These are phyloP conservation scores for Tricholoma terreum DNA, from an alignment of 768 basidiomycete species.

Conservation along the genomic window DNA sequence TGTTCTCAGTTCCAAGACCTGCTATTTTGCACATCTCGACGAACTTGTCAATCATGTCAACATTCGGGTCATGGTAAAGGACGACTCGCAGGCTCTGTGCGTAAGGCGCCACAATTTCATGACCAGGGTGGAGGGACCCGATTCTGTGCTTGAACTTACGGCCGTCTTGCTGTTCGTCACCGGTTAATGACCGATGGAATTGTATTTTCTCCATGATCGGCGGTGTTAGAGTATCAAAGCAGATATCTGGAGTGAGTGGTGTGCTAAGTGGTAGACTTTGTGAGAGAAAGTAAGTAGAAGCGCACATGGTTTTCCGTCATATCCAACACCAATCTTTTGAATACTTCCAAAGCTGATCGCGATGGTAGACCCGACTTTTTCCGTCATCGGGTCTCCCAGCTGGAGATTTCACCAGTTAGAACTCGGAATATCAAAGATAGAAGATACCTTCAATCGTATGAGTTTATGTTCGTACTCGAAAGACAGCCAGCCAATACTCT, in stretches of 20 bases:
- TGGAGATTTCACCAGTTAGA: slow-evolving; percentile 23
- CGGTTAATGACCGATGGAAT: slow-evolving; percentile 51
- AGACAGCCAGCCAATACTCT: slow-evolving; percentile 49
- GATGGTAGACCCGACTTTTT: slow-evolving; percentile 48
- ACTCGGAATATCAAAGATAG: slow-evolving; percentile 12
- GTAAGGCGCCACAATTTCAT: slow-evolving; percentile 61
- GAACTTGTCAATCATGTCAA: slow-evolving; percentile 51
- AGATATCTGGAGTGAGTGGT: slow-evolving; percentile 44
- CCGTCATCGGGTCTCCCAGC: slow-evolving; percentile 57
- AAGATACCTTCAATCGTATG: slow-evolving; percentile 55
- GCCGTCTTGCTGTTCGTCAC: slow-evolving; percentile 35
- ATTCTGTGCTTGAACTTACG: slow-evolving; percentile 56
- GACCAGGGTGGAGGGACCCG: slow-evolving; percentile 54
- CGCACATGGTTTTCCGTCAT: slow-evolving; percentile 66
- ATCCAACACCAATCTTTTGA: slow-evolving; percentile 56
- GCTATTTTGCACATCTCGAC: slow-evolving; percentile 50
- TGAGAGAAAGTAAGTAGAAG: slow-evolving; percentile 8
- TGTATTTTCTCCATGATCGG: slow-evolving; percentile 60
- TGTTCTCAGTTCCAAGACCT: slow-evolving; percentile 30
- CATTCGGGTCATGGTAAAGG: slow-evolving; percentile 46
- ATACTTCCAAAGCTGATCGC: slow-evolving; percentile 57
- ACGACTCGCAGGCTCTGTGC: slow-evolving; percentile 68
- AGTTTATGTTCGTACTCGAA: slow-evolving; percentile 71
- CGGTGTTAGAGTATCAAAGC: slow-evolving; percentile 65
- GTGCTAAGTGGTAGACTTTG: slow-evolving; percentile 9